Evolutionary conservation across 495 filamentous ascomycete species (phyloP), one percentile per base, ranked within the genome.

Genomic region (Hyaloscypha variabilis): DNA sequence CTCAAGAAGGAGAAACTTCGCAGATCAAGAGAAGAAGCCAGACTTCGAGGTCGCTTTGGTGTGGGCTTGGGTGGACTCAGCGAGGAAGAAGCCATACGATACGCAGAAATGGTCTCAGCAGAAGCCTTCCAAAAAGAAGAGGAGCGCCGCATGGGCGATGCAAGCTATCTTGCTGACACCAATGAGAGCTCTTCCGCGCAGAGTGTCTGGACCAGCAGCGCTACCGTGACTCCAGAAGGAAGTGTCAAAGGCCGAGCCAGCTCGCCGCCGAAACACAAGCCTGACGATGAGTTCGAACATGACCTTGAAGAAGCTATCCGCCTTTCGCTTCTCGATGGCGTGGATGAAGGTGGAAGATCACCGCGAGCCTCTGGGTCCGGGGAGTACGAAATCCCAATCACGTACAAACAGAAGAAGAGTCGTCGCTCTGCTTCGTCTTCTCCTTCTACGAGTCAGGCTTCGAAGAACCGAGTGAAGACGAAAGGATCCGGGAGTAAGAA

Each of bases 41-140:
- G 86, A 46, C 82, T 96, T 39, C 89, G 87, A 19, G 86, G 86
- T 26, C 85, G 96, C 39, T 96, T 97, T 68, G 92, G 92, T 10
- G 81, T 93, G 17, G 92, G 93, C 62, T 74, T 95, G 4, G 84
- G 90, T 11, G 92, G 90, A 14, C 79, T 93, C 21, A 92, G 80
- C 58, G 94, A 97, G 71, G 94, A 97, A 66, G 93, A 99, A 71
- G 85, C 94, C 49, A 67, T 99, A 31, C 90, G 87, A 14, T 99
- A 98, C 75, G 95, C 94, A 2, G 87, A 89, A 60, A 85, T 98
- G 80, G 77, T 99, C 23, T 96, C 92, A 55, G 84, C 94, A 69
- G 96, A 99, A 75, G 77, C 87, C 0, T 88, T 88, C 58, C 77
- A 81, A 60, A 79, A 76, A 24, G 88, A 92, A 25, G 83, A 87